A percentile compares a stretch with the other conserved stretches of the same genome.
These are phyloP conservation scores for Marasmius oreades DNA, from an alignment of 1,284 basidiomycete genomes.

Conservation along the genomic window DNA sequence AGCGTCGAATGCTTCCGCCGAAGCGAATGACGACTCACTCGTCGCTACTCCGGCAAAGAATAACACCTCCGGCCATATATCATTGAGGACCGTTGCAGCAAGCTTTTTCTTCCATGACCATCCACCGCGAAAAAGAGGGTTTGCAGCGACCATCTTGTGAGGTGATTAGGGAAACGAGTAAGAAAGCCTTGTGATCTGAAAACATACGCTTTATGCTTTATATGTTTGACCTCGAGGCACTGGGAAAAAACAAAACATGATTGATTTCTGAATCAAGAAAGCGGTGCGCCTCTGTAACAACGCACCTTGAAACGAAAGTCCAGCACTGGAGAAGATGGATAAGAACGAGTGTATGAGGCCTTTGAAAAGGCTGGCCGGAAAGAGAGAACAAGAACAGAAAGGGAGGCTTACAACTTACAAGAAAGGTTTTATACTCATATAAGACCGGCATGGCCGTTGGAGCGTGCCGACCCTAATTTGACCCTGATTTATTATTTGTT, in stretches of 20 bases:
- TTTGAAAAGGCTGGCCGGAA: not conserved
- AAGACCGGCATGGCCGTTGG: not conserved
- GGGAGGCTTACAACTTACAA: too few relatives aligned
- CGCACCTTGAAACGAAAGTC: not conserved
- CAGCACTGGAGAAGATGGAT: not conserved
- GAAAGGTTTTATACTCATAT: too few relatives aligned
- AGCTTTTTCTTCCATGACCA: slow-evolving; percentile 49
- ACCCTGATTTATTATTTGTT: too few relatives aligned
- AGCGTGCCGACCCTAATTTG: not conserved
- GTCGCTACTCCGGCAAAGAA: not conserved
- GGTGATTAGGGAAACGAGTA: not conserved
- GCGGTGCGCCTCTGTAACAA: not conserved
- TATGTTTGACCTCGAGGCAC: not conserved
- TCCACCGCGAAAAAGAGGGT: slow-evolving; percentile 40
- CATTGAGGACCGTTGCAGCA: slow-evolving; percentile 58
- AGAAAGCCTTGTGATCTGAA: not conserved
- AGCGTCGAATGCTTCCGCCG: not conserved
- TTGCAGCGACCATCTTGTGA: slow-evolving; percentile 37
- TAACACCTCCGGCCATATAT: slow-evolving; percentile 52
- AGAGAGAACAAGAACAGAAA: too few relatives aligned
- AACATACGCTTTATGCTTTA: not conserved
- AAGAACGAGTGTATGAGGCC: not conserved
- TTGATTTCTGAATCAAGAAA: not conserved
- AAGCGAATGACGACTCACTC: not conserved
- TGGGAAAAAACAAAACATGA: not conserved